Conservation (phyloP, 805 yeast species). For the Pichia occidentalis region DNA sequence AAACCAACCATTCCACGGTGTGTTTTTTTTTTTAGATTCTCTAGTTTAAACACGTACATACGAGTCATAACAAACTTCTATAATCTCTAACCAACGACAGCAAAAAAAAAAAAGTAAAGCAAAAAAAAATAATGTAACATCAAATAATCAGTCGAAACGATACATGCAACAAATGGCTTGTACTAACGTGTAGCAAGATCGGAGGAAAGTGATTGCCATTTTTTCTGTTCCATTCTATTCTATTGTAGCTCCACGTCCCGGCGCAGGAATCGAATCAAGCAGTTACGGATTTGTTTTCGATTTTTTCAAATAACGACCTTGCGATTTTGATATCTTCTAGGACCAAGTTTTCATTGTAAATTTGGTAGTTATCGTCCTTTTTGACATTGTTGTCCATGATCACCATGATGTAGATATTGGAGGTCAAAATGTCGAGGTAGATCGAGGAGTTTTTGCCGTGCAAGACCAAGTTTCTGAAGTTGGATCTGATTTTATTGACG, state of each 20-base stretch:
- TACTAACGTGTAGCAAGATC: no score
- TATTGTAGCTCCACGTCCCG: no score
- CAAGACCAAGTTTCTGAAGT: constrained; percentile 68
- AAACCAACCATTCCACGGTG: neutral
- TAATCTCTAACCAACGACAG: no score
- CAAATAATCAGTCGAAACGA: no score
- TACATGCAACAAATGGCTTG: no score
- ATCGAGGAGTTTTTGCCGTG: constrained; percentile 42
- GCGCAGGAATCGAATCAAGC: no score
- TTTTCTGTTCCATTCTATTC: no score
- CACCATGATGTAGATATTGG: constrained; percentile 34
- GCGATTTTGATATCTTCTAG: constrained; percentile 32
- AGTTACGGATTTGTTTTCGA: constrained; percentile 17
- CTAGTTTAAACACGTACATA: neutral
- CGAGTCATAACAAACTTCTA: no score
- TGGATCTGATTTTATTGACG: constrained; percentile 78
- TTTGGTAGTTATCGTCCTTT: constrained; percentile 15
- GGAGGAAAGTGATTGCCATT: no score
- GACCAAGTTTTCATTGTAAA: constrained; percentile 30
- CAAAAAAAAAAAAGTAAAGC: no score
- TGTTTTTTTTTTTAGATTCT: neutral
- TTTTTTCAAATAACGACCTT: constrained; percentile 28
- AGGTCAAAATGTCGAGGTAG: constrained; percentile 30
- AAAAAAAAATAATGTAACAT: no score
- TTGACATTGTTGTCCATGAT: constrained; percentile 26